Conservation (phyloP, 2,329 filamentous ascomycete species). For the Rhynchosporium secalis region DNA sequence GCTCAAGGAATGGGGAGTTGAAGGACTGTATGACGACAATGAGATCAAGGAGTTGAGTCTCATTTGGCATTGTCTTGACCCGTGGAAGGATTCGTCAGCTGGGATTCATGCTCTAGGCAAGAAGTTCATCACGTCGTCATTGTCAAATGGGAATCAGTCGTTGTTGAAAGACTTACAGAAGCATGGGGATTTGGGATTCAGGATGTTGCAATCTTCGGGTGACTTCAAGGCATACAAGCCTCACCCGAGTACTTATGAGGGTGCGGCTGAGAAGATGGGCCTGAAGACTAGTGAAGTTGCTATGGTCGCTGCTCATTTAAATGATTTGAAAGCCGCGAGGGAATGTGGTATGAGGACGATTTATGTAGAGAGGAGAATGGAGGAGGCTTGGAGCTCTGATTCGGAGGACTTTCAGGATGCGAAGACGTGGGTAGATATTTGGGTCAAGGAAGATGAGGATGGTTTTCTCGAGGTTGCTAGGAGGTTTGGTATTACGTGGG, state of each 20-base stretch:
- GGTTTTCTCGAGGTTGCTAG: constrained; percentile 55
- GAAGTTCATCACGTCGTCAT: constrained; percentile 59
- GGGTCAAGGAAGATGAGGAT: constrained; percentile 51
- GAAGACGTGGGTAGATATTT: constrained; percentile 65
- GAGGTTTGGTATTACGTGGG: constrained; percentile 44
- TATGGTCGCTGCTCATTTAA: constrained; percentile 76
- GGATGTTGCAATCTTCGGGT: constrained; percentile 63
- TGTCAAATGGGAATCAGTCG: constrained; percentile 72
- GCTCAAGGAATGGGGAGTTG: constrained; percentile 55
- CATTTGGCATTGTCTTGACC: constrained; percentile 70
- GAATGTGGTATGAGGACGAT: constrained; percentile 65
- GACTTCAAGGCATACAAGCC: constrained; percentile 78
- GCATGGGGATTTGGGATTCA: constrained; percentile 62
- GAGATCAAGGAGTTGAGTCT: constrained; percentile 65
- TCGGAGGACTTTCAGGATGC: constrained; percentile 52
- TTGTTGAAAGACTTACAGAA: constrained; percentile 65
- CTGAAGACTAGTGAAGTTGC: constrained; percentile 60
- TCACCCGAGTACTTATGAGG: constrained; percentile 64
- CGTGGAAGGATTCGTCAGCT: constrained; percentile 63
- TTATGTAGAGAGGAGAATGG: constrained; percentile 67
- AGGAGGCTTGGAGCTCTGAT: constrained; percentile 62
- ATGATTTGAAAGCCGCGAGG: constrained; percentile 67
- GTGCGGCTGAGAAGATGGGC: constrained; percentile 61
- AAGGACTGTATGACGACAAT: constrained; percentile 59
- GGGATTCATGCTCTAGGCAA: constrained; percentile 57